These are phyloP conservation scores for Taphrina populina DNA, from an alignment of 1,139 yeast species.

Conservation along the genomic window DNA sequence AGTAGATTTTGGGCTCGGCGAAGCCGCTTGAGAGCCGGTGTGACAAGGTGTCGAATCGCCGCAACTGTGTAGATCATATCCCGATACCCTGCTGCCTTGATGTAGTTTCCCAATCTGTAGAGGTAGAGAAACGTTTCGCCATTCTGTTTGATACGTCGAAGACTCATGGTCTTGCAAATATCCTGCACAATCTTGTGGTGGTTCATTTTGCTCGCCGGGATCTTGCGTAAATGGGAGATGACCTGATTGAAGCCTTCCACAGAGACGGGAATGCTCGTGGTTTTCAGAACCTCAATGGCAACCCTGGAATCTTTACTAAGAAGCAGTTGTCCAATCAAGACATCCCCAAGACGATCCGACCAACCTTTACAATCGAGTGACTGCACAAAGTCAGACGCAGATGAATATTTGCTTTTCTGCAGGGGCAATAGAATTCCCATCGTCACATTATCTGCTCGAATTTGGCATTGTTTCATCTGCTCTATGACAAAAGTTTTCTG, in stretches of 20 bases:
- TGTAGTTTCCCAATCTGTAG: background rate
- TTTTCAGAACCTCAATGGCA: background rate
- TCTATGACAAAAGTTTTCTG: background rate
- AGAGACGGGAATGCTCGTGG: background rate
- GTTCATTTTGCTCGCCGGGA: background rate
- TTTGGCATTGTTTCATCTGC: background rate
- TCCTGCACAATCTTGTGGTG: constrained; percentile 10
- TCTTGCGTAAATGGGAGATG: background rate
- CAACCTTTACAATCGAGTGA: background rate
- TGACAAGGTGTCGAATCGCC: background rate
- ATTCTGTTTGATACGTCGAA: background rate
- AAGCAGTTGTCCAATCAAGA: constrained; percentile 1
- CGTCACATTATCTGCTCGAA: constrained; percentile 1
- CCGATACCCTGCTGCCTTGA: background rate
- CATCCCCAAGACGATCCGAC: constrained; percentile 5
- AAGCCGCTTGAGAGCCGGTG: background rate
- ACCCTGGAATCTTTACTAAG: background rate
- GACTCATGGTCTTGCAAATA: background rate
- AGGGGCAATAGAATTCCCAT: constrained; percentile 9
- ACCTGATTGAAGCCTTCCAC: constrained; percentile 12
- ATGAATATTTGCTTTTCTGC: background rate
- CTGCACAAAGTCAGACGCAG: background rate
- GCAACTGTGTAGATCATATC: constrained; percentile 8
- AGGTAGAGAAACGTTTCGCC: constrained; percentile 1
- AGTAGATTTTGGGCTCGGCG: too few relatives aligned